A percentile compares a stretch with the other conserved stretches of the same genome.
phyloP scores from a whole-genome alignment of 83 land plant genomes.

The Picea mariana region DNA sequence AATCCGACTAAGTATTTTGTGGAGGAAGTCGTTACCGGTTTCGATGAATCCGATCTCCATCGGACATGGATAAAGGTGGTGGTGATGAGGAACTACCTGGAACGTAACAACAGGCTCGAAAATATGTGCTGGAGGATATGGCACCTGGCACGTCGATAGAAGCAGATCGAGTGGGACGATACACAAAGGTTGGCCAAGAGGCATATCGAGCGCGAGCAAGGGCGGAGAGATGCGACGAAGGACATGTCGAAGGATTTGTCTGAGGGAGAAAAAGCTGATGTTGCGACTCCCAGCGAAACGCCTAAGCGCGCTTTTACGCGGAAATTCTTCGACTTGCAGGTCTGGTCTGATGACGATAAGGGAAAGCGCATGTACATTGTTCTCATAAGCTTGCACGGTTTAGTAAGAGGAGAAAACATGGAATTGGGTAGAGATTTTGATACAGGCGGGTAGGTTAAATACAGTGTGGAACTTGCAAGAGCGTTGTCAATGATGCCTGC shows the following conservation, averaged over 20 bases:
- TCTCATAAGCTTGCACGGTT: conserved; percentile 89
- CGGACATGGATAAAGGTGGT: conserved; percentile 75
- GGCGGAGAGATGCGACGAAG: conserved; percentile 85
- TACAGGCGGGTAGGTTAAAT: conserved; percentile 97
- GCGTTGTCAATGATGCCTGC: conserved; percentile 92
- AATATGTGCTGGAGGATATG: conserved; percentile 96
- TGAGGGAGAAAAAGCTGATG: conserved; percentile 80
- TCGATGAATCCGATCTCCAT: conserved; percentile 81
- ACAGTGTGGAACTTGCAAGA: conserved; percentile 84
- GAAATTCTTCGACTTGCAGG: conserved; percentile 49
- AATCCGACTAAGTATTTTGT: conserved; percentile 67
- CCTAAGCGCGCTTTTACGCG: conserved; percentile 49
- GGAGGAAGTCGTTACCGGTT: conserved; percentile 66
- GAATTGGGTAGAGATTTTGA: conserved; percentile 98
- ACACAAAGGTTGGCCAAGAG: conserved; percentile 65
- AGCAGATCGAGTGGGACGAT: conserved; percentile 86
- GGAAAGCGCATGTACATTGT: conserved; percentile 77
- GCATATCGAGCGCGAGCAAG: conserved; percentile 83
- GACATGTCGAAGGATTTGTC: conserved; percentile 93
- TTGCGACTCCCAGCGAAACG: conserved; percentile 25
- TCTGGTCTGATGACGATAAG: conserved; percentile 72
- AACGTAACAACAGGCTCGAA: conserved; percentile 74
- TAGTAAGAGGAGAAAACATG: conserved; percentile 97
- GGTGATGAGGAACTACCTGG: conserved; percentile 62
- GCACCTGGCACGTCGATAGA: conserved; percentile 83